A percentile compares a stretch with the other conserved stretches of the same genome.
These are phyloP conservation scores for Macrocybe gigantea DNA, from an alignment of 768 basidiomycete genomes.

Conservation along the genomic window DNA sequence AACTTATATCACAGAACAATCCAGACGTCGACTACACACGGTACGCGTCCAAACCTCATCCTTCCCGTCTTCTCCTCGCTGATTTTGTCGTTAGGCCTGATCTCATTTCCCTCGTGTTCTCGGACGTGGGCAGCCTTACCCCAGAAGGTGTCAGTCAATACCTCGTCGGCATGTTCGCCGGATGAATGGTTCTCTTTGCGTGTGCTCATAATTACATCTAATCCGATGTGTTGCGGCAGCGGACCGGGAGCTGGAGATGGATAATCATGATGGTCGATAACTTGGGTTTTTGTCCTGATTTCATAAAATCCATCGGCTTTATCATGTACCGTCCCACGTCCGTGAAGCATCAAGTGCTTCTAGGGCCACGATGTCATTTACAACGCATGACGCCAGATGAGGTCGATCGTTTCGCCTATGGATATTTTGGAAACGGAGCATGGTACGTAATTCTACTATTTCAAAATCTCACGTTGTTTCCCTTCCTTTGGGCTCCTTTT, in stretches of 20 bases:
- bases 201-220: constrained; percentile 1
- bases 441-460: neutral
- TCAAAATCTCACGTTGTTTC: neutral
- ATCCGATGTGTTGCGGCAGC: constrained; percentile 7
- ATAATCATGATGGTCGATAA: constrained; percentile 31
- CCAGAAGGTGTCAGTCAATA: constrained; percentile 94
- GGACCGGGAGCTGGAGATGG: constrained; percentile 20
- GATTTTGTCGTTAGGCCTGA: constrained; percentile 56
- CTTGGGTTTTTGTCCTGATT: constrained; percentile 9
- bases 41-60: constrained; percentile 28
- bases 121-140: constrained; percentile 89
- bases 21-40: constrained; percentile 95
- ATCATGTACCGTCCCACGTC: neutral
- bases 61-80: neutral
- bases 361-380: neutral
- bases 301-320: too few relatives aligned
- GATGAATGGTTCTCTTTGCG: constrained; percentile 22
- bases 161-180: constrained; percentile 91
- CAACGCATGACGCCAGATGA: neutral
- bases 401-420: neutral
- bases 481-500: constrained; percentile 2
- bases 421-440: too few relatives aligned
- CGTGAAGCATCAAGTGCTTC: neutral
- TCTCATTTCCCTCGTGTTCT: constrained; percentile 89
- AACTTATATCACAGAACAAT: constrained; percentile 77